phyloP scores from a whole-genome alignment of 441 rosid species.

The Gossypium lobatum region DNA sequence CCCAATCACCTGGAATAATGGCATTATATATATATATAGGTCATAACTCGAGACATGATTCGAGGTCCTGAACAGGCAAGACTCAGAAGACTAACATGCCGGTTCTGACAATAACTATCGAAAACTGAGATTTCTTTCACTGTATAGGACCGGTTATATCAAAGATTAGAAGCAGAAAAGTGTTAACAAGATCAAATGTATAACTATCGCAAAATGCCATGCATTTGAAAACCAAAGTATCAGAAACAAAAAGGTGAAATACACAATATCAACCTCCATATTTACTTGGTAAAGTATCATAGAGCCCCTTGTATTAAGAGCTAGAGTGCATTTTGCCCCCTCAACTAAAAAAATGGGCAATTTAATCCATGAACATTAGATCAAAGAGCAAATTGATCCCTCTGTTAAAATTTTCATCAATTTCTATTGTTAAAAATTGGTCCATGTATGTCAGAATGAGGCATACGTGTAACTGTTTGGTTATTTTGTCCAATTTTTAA shows the following conservation, averaged over 20 bases:
- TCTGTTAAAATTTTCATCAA: too few relatives aligned
- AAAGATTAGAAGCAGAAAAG: background rate
- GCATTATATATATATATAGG: background rate
- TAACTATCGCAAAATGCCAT: background rate
- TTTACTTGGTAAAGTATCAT: too few relatives aligned
- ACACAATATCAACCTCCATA: background rate
- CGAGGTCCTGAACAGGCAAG: background rate
- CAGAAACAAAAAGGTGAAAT: background rate
- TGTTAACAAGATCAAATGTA: background rate
- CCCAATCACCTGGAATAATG: conserved; percentile 59
- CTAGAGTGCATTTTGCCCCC: too few relatives aligned
- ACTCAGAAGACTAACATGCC: background rate
- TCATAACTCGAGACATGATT: background rate
- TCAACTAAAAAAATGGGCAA: too few relatives aligned
- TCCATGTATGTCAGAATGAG: too few relatives aligned
- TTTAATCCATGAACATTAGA: too few relatives aligned
- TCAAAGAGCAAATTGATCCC: too few relatives aligned
- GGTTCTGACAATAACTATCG: background rate
- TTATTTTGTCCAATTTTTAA: too few relatives aligned
- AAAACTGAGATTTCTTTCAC: background rate
- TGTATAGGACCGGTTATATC: background rate
- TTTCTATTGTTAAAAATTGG: too few relatives aligned
- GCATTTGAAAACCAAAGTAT: background rate
- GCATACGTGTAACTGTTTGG: too few relatives aligned
- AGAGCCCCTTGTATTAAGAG: too few relatives aligned